A percentile compares a stretch with the other conserved stretches of the same genome.
phyloP scores from a whole-genome alignment of 106 monocot species.

The Narthecium ossifragum region DNA sequence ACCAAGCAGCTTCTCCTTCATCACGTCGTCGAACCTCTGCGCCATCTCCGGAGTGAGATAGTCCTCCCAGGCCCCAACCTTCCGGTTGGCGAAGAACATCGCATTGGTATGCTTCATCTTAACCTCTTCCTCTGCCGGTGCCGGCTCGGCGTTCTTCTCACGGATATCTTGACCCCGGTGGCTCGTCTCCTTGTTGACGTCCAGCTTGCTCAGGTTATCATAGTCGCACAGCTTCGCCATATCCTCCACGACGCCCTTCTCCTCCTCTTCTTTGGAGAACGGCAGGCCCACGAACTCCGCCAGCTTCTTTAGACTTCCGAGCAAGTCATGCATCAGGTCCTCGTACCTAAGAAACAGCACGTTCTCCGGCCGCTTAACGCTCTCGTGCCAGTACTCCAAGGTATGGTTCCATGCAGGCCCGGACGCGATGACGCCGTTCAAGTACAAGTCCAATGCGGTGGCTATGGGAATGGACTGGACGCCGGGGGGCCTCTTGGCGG shows the following conservation, averaged over 20 bases:
- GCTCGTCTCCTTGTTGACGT: neutral
- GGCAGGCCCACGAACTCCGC: conserved; percentile 14
- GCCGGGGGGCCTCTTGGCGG: neutral
- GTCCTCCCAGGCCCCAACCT: conserved; percentile 11
- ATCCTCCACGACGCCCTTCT: conserved; percentile 13
- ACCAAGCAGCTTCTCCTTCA: conserved; percentile 4
- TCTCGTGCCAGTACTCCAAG: conserved; percentile 21
- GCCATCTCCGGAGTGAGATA: conserved; percentile 13
- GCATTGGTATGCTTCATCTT: neutral
- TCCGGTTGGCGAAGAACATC: conserved; percentile 6
- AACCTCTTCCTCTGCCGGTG: neutral
- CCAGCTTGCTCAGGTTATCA: conserved; percentile 10
- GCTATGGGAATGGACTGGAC: neutral
- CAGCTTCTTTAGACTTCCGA: neutral
- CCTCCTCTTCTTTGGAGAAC: conserved; percentile 11
- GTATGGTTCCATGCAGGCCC: conserved; percentile 19
- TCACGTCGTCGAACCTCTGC: conserved; percentile 5
- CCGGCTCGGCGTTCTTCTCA: too few species aligned
- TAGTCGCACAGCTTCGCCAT: conserved; percentile 6
- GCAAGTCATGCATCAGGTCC: conserved; percentile 6
- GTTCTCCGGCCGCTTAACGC: neutral
- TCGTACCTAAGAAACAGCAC: conserved; percentile 22
- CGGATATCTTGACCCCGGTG: too few species aligned
- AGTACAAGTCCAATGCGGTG: neutral
- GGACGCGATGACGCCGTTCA: neutral